Evolutionary conservation across 2,329 filamentous ascomycete species (phyloP).

Genomic region (Samsoniella hepiali): DNA sequence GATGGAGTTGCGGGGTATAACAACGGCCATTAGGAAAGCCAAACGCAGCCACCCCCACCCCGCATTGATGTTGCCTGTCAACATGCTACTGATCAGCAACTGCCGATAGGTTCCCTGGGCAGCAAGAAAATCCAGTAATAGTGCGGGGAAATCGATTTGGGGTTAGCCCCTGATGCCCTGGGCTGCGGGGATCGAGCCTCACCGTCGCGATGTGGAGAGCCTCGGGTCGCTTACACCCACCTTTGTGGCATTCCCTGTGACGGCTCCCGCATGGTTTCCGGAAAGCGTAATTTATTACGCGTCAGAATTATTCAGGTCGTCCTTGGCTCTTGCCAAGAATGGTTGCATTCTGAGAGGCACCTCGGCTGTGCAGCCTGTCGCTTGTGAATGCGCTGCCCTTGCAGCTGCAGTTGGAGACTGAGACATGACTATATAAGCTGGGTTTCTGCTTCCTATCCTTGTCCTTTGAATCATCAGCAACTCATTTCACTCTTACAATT

Average conservation of each 20-base stretch:
- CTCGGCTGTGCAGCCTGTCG: constrained; percentile 4
- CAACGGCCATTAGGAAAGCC: not conserved
- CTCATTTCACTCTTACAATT: not conserved
- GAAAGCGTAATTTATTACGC: not conserved
- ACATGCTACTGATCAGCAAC: not conserved
- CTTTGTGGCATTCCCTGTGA: not conserved
- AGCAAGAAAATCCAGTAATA: not conserved
- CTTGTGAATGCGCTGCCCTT: not conserved
- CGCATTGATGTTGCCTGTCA: constrained; percentile 6
- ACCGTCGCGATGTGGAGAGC: constrained; percentile 6
- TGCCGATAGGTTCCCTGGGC: not conserved
- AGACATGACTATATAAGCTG: constrained; percentile 1
- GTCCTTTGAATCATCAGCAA: not conserved
- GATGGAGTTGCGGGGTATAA: not conserved
- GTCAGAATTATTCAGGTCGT: not conserved
- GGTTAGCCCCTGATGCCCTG: not conserved
- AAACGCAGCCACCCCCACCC: constrained; percentile 7
- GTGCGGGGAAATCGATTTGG: constrained; percentile 1
- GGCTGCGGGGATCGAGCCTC: not conserved
- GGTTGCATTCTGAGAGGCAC: constrained; percentile 1
- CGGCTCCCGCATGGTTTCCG: not conserved
- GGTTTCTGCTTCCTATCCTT: not conserved
- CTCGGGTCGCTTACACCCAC: not conserved
- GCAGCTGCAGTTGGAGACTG: not conserved
- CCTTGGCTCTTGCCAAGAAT: not conserved